phyloP scores from a whole-genome alignment of 495 filamentous ascomycete genomes.

The Baudoinia panamericana region DNA sequence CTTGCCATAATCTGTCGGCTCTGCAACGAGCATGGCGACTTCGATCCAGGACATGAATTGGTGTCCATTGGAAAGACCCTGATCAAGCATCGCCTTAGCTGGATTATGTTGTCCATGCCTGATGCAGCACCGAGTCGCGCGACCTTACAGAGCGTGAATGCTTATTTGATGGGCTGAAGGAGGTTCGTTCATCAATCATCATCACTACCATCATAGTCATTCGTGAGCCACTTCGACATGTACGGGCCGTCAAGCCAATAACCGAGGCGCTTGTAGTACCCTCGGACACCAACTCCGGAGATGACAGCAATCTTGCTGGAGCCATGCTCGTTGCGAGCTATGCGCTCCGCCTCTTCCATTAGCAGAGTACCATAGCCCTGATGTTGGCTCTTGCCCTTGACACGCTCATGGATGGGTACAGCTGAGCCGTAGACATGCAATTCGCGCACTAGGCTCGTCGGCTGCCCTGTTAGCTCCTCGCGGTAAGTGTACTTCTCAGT shows the following conservation, averaged over 20 bases:
- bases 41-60: conserved; percentile 11
- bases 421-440: conserved; percentile 94
- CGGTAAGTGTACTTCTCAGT: conserved; percentile 81
- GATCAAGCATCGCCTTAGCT: conserved; percentile 61
- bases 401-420: conserved; percentile 84
- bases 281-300: conserved; percentile 83
- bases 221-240: conserved; percentile 59
- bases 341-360: conserved; percentile 96
- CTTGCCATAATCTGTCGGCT: conserved; percentile 51
- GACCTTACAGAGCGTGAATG: conserved; percentile 77
- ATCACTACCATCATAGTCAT: conserved; percentile 34
- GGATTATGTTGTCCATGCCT: conserved; percentile 60
- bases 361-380: conserved; percentile 90
- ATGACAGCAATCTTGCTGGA: conserved; percentile 92
- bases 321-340: conserved; percentile 84
- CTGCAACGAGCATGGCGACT: conserved; percentile 43
- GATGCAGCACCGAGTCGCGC: conserved; percentile 67
- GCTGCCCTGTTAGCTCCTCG: conserved; percentile 69
- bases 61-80: conserved; percentile 46
- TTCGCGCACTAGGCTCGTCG: conserved; percentile 83
- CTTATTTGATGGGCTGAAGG: conserved; percentile 51
- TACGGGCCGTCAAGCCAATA: conserved; percentile 86
- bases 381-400: conserved; percentile 94
- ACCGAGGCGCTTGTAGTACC: conserved; percentile 84
- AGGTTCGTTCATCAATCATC: conserved; percentile 28